Percentiles rank a stretch among this genome's conserved stretches.
Conservation (phyloP, 106 monocot species). For the Dendrobium catenatum region DNA sequence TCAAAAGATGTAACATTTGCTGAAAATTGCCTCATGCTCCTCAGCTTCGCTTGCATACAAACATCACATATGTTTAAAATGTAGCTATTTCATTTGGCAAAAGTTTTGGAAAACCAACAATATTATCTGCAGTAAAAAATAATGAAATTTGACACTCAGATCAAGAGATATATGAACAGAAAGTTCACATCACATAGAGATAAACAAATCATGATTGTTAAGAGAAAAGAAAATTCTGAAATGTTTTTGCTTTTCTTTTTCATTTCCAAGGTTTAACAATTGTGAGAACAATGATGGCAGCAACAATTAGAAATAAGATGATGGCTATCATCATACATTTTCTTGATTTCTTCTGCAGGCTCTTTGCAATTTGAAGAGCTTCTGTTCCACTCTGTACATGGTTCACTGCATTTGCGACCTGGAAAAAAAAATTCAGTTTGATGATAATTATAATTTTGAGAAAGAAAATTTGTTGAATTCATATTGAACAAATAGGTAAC, state of each 20-base stretch:
- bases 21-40: too few species aligned
- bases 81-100: too few species aligned
- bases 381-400: conserved; percentile 39
- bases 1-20: too few species aligned
- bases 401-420: conserved; percentile 47
- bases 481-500: too few species aligned
- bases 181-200: too few species aligned
- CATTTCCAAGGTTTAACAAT: conserved; percentile 39
- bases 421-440: background rate
- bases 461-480: background rate
- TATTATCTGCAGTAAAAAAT: too few species aligned
- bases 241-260: background rate
- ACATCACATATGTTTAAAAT: too few species aligned
- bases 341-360: conserved; percentile 41
- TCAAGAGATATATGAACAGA: too few species aligned
- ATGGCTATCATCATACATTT: conserved; percentile 50
- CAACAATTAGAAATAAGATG: conserved; percentile 32
- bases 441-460: background rate
- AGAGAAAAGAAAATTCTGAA: background rate
- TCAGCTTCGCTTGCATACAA: too few species aligned
- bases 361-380: conserved; percentile 35
- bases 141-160: too few species aligned
- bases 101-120: too few species aligned
- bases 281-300: conserved; percentile 27
- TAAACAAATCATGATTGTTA: too few species aligned